phyloP scores from a whole-genome alignment of 306 rosid species.

The Corylus heterophylla region DNA sequence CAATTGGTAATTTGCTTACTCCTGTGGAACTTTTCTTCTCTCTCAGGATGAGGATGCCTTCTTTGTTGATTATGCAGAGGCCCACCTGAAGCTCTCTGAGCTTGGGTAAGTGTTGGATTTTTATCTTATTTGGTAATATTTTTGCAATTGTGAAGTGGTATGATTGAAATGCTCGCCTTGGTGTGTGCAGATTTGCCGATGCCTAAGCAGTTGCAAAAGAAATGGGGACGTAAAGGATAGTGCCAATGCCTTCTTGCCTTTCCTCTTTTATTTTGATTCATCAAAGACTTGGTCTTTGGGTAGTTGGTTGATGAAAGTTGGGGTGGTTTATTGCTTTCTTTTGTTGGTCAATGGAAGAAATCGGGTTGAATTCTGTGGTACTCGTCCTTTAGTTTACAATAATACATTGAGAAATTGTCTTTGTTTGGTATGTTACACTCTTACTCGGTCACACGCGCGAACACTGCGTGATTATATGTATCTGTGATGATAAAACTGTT shows the following conservation, averaged over 20 bases:
- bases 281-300: conserved; percentile 9
- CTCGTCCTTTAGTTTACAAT: conserved; percentile 13
- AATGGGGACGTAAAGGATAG: conserved; percentile 3
- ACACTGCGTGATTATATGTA: no score
- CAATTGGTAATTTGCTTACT: background rate
- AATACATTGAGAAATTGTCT: conserved; percentile 4
- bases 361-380: conserved; percentile 2
- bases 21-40: background rate
- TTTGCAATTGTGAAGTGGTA: background rate
- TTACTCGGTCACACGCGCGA: no score
- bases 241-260: conserved; percentile 19
- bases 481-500: no score
- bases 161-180: background rate
- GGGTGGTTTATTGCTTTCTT: background rate
- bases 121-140: background rate
- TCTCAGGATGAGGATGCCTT: conserved; percentile 87
- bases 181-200: conserved; percentile 55
- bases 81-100: conserved; percentile 89
- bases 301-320: background rate
- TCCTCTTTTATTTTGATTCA: background rate
- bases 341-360: conserved; percentile 15
- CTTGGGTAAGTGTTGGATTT: conserved; percentile 59
- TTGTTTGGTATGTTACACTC: background rate
- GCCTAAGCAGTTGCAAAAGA: conserved; percentile 35
- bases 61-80: conserved; percentile 68